These are phyloP conservation scores for Apiospora rasikravindrae DNA, from an alignment of 2,329 filamentous ascomycete species.

Conservation along the genomic window DNA sequence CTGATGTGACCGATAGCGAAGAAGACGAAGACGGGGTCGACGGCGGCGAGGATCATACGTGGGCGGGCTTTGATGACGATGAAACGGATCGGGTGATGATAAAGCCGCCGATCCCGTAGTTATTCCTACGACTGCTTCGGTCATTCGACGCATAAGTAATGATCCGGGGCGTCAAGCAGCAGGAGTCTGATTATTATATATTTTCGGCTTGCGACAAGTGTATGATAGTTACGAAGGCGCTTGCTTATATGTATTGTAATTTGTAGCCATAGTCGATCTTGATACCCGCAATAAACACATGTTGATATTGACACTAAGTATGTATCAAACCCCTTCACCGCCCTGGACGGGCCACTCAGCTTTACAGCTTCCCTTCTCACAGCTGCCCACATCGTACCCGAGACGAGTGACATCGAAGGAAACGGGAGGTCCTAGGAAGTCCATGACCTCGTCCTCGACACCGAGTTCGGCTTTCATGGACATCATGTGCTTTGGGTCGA, in stretches of 20 bases:
- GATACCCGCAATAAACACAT: not conserved
- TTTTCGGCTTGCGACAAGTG: not conserved
- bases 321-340: not conserved
- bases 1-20: slow-evolving; percentile 28
- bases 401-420: slow-evolving; percentile 36
- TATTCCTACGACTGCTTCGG: not conserved
- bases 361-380: slow-evolving; percentile 34
- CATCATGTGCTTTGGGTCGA: slow-evolving; percentile 32
- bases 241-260: not conserved
- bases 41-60: slow-evolving; percentile 27
- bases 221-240: not conserved
- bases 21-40: not conserved
- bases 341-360: slow-evolving; percentile 32
- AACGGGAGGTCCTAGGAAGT: slow-evolving; percentile 36
- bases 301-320: not conserved
- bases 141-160: not conserved
- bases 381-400: slow-evolving; percentile 37
- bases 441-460: slow-evolving; percentile 35
- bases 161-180: too few relatives aligned
- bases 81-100: slow-evolving; percentile 20
- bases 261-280: not conserved
- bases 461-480: slow-evolving; percentile 35
- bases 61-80: slow-evolving; percentile 28
- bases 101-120: slow-evolving; percentile 27
- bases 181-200: too few relatives aligned